phyloP scores from a whole-genome alignment of 306 rosid species.

The Rosa lucieae region DNA sequence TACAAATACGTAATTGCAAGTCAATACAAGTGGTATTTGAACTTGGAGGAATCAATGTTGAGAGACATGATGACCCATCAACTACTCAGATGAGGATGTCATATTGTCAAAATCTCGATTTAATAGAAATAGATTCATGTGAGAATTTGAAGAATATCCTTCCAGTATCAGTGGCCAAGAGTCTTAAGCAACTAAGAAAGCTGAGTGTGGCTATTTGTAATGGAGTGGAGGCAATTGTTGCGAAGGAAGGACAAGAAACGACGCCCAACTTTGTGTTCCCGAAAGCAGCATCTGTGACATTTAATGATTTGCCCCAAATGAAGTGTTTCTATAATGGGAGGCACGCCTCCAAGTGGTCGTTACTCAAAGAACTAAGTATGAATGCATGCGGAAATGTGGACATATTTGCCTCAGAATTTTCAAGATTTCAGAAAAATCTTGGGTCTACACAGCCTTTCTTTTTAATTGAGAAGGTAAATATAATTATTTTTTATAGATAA shows the following conservation, averaged over 20 bases:
- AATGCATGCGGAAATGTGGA: fast-evolving
- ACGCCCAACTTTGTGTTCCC: slow-evolving; percentile 8
- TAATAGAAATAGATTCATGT: neutral
- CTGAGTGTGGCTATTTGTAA: neutral
- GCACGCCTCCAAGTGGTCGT: slow-evolving; percentile 22
- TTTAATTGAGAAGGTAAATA: slow-evolving; percentile 9
- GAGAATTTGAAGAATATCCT: neutral
- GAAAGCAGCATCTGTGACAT: neutral
- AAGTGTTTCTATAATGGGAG: slow-evolving; percentile 21
- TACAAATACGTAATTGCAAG: neutral
- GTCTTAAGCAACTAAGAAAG: neutral
- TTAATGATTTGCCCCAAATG: neutral
- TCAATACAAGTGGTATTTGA: neutral
- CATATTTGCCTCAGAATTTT: neutral
- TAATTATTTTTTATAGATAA: too few relatives aligned
- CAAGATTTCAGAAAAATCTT: neutral
- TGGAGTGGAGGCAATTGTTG: slow-evolving; percentile 22
- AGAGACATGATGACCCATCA: neutral
- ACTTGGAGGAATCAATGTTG: neutral
- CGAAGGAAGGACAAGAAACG: neutral
- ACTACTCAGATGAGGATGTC: neutral
- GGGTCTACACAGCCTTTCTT: neutral
- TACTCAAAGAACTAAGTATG: neutral
- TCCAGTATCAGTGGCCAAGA: neutral
- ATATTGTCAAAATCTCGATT: neutral